A percentile compares a stretch with the other conserved stretches of the same genome.
Conservation (phyloP, 495 filamentous ascomycete genomes). For the Hyaloscypha hepaticicola region DNA sequence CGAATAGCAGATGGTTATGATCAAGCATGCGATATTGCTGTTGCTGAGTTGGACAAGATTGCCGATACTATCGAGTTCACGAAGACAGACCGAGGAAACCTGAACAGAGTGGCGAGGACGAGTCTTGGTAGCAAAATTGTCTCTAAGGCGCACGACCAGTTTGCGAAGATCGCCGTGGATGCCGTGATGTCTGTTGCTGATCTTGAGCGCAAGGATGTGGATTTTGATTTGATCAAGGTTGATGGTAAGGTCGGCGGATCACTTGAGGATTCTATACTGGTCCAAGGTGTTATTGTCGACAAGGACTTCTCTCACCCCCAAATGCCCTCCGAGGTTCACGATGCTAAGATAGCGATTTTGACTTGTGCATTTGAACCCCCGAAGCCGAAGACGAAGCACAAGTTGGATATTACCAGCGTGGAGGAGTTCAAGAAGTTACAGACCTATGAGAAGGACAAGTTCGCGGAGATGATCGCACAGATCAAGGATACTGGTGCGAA, state of each 20-base stretch:
- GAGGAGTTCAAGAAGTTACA: constrained; percentile 98
- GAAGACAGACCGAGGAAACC: constrained; percentile 71
- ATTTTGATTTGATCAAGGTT: constrained; percentile 99
- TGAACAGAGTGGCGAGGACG: constrained; percentile 92
- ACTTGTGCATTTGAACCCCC: constrained; percentile 99
- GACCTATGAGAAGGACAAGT: constrained; percentile 91
- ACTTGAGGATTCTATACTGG: constrained; percentile 90
- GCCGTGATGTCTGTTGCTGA: constrained; percentile 96
- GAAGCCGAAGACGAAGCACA: constrained; percentile 99
- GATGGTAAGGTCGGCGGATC: constrained; percentile 96
- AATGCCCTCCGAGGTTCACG: constrained; percentile 90
- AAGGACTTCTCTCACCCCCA: constrained; percentile 99
- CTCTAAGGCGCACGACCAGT: constrained; percentile 97
- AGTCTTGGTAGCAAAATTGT: constrained; percentile 99
- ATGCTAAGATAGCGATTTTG: constrained; percentile 96
- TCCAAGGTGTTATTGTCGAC: constrained; percentile 97
- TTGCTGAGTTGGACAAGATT: constrained; percentile 87
- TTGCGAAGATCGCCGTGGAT: constrained; percentile 94
- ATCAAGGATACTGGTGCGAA: constrained; percentile 98
- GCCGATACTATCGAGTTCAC: constrained; percentile 87
- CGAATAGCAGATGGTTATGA: constrained; percentile 98
- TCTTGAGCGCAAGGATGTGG: constrained; percentile 93
- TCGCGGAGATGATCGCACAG: constrained; percentile 96
- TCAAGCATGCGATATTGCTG: constrained; percentile 92
- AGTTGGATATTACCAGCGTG: constrained; percentile 95